Evolutionary conservation across 148 eudicot species (phyloP).

Genomic region (Silene latifolia): DNA sequence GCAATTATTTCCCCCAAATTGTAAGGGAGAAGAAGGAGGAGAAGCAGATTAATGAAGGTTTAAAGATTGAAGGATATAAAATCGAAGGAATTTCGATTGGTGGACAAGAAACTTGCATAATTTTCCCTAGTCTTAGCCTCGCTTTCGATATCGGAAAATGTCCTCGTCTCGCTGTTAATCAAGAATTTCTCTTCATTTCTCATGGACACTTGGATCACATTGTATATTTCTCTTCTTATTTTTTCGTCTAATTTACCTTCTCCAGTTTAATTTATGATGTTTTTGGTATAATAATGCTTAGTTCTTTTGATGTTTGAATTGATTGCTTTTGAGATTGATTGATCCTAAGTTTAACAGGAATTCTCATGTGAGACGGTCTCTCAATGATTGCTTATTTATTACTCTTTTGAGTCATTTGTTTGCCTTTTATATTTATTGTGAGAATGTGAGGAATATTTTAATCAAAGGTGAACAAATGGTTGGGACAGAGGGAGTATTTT

Average conservation of each 20-base stretch:
- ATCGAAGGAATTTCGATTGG: slow-evolving; percentile 74
- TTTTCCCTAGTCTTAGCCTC: slow-evolving; percentile 63
- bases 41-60: background rate
- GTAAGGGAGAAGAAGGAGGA: background rate
- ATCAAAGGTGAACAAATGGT: too few species aligned
- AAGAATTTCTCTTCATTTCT: slow-evolving; percentile 77
- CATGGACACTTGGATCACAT: slow-evolving; percentile 98
- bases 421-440: too few species aligned
- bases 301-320: background rate
- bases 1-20: background rate
- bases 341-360: background rate
- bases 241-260: background rate
- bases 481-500: too few species aligned
- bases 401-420: too few species aligned
- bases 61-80: slow-evolving; percentile 41
- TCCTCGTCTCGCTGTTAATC: slow-evolving; percentile 78
- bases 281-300: background rate
- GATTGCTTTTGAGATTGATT: background rate
- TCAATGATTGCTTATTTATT: too few species aligned
- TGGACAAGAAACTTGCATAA: slow-evolving; percentile 77
- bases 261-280: background rate
- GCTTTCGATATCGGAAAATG: slow-evolving; percentile 92
- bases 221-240: slow-evolving; percentile 29
- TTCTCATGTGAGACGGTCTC: too few species aligned
- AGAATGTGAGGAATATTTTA: too few species aligned